phyloP scores from a whole-genome alignment of 176 grass and related monocot species.

The Coix lacrymajobi region DNA sequence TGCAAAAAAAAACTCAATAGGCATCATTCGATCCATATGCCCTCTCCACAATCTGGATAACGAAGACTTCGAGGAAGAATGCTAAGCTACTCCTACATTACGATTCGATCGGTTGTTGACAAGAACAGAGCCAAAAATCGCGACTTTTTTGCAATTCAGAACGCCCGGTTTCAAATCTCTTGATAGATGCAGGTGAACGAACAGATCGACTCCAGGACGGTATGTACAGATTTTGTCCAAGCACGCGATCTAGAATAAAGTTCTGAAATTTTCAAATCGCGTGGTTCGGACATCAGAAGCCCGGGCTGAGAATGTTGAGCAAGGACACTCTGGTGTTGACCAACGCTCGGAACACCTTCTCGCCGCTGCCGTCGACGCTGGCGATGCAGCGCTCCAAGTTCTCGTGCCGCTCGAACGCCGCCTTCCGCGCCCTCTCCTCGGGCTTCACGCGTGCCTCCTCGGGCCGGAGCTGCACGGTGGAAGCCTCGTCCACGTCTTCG shows the following conservation, averaged over 20 bases:
- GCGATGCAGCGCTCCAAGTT: conserved; percentile 51
- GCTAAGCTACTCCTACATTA: too few relatives aligned
- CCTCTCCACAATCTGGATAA: neutral
- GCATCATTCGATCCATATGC: neutral
- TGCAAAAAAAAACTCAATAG: neutral
- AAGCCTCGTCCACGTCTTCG: neutral
- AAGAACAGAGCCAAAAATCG: neutral
- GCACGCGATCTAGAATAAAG: neutral
- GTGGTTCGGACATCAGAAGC: conserved; percentile 20
- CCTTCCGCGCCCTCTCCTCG: conserved; percentile 33
- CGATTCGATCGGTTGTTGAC: neutral
- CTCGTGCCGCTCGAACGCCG: conserved; percentile 35
- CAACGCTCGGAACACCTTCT: conserved; percentile 51
- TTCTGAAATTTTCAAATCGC: neutral
- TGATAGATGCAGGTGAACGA: conserved; percentile 23
- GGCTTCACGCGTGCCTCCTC: conserved; percentile 25
- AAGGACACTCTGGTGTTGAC: conserved; percentile 60
- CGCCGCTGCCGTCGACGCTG: conserved; percentile 43
- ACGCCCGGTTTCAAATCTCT: neutral
- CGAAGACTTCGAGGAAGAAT: neutral
- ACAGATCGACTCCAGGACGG: neutral
- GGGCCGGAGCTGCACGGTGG: conserved; percentile 23
- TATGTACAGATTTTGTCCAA: conserved; percentile 32
- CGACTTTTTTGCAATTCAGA: neutral
- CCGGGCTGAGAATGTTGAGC: conserved; percentile 67